Evolutionary conservation across 306 rosid genomes (phyloP).

Genomic region (Casuarina equisetifolia): DNA sequence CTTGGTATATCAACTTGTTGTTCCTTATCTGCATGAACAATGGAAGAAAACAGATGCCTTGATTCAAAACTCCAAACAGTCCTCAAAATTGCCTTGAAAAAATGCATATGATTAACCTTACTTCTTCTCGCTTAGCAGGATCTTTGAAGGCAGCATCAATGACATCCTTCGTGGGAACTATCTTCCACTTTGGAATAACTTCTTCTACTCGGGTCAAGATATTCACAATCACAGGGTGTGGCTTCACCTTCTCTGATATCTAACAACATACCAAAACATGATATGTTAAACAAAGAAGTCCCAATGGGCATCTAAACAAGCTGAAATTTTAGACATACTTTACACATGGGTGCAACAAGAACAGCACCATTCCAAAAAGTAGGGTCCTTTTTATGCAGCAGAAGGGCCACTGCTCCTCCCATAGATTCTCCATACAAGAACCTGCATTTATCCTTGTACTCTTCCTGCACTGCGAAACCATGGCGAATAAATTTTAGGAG

Average conservation of each 20-base stretch:
- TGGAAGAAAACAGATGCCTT: neutral
- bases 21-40: conserved; percentile 56
- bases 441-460: conserved; percentile 50
- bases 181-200: conserved; percentile 81
- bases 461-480: conserved; percentile 44
- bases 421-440: conserved; percentile 92
- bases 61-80: neutral
- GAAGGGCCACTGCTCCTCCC: conserved; percentile 84
- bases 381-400: conserved; percentile 69
- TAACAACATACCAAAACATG: conserved; percentile 15
- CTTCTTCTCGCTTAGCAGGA: conserved; percentile 65
- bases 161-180: conserved; percentile 78
- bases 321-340: conserved; percentile 38
- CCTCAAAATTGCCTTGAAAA: neutral
- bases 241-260: conserved; percentile 86
- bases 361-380: conserved; percentile 79
- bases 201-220: conserved; percentile 58
- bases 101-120: conserved; percentile 10
- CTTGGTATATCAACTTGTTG: conserved; percentile 82
- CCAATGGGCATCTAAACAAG: no score
- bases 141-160: conserved; percentile 72
- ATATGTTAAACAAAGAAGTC: no score
- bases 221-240: conserved; percentile 63
- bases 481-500: neutral
- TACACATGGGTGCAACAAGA: conserved; percentile 95